Evolutionary conservation across 305 asterid species (phyloP).

Genomic region (Withania somnifera): DNA sequence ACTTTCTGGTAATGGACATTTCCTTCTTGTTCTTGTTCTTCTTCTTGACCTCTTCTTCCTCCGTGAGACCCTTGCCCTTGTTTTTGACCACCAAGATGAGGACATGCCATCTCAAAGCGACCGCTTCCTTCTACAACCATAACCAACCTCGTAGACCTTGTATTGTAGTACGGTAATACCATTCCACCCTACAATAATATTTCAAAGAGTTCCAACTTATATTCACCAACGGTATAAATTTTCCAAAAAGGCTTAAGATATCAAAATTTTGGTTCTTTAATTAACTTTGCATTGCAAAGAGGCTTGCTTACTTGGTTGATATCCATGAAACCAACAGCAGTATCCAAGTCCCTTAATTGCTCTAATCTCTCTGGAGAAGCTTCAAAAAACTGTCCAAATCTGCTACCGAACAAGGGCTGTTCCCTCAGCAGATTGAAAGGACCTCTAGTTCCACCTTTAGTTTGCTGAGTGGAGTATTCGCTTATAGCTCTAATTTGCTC

Average conservation of each 20-base stretch:
- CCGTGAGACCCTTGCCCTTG: background rate
- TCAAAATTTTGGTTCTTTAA: background rate
- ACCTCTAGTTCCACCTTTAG: slow-evolving; percentile 7
- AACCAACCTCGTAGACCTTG: slow-evolving; percentile 31
- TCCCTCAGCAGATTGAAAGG: slow-evolving; percentile 21
- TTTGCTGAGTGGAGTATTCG: slow-evolving; percentile 6
- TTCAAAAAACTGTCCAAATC: slow-evolving; percentile 20
- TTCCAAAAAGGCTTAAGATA: background rate
- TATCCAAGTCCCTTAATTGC: slow-evolving; percentile 22
- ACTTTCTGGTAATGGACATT: slow-evolving; percentile 13
- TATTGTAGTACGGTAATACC: slow-evolving; percentile 28
- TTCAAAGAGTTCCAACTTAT: background rate
- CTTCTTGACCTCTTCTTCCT: background rate
- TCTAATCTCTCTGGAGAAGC: slow-evolving; percentile 16
- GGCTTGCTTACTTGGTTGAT: slow-evolving; percentile 23
- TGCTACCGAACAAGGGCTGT: slow-evolving; percentile 9
- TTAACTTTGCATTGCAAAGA: background rate
- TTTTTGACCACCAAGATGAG: slow-evolving; percentile 15
- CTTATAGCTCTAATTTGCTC: slow-evolving; percentile 30
- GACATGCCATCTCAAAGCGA: slow-evolving; percentile 35
- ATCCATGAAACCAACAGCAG: slow-evolving; percentile 27
- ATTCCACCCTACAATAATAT: slow-evolving; percentile 32
- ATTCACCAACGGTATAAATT: background rate
- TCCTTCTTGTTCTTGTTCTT: background rate
- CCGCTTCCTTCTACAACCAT: slow-evolving; percentile 26